Evolutionary conservation across 208 protist species (phyloP).

Genomic region (Acanthamoeba royreba): DNA sequence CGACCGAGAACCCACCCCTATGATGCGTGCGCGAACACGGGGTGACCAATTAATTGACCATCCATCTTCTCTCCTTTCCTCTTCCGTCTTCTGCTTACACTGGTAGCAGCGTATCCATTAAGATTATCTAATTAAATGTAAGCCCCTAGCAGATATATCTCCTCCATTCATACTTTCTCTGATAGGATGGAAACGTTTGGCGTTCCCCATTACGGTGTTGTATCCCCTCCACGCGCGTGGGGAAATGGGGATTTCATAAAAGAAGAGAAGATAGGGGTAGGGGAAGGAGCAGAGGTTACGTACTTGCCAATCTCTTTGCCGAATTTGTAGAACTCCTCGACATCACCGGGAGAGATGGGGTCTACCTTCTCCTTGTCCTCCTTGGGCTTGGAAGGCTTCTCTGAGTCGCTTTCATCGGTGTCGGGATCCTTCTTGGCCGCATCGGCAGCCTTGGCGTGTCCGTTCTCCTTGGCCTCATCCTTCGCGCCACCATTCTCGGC

Average conservation of each 20-base stretch:
- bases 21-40: too few relatives aligned
- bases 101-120: too few relatives aligned
- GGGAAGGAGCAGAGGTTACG: background rate
- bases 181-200: too few relatives aligned
- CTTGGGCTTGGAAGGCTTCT: background rate
- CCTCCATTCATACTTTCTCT: too few relatives aligned
- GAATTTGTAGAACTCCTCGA: slow-evolving; percentile 16
- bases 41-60: too few relatives aligned
- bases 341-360: slow-evolving; percentile 22
- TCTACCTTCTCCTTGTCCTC: background rate
- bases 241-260: too few relatives aligned
- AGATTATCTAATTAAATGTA: too few relatives aligned
- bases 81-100: too few relatives aligned
- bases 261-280: background rate
- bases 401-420: background rate
- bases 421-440: background rate
- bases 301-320: slow-evolving; percentile 48
- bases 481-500: background rate
- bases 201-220: too few relatives aligned
- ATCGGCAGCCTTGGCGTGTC: background rate
- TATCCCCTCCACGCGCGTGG: too few relatives aligned
- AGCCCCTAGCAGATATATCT: too few relatives aligned
- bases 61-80: too few relatives aligned
- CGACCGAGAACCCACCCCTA: slow-evolving; percentile 36
- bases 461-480: background rate